Conservation (phyloP, 179 eudicot genomes). For the Spinacia oleracea region DNA sequence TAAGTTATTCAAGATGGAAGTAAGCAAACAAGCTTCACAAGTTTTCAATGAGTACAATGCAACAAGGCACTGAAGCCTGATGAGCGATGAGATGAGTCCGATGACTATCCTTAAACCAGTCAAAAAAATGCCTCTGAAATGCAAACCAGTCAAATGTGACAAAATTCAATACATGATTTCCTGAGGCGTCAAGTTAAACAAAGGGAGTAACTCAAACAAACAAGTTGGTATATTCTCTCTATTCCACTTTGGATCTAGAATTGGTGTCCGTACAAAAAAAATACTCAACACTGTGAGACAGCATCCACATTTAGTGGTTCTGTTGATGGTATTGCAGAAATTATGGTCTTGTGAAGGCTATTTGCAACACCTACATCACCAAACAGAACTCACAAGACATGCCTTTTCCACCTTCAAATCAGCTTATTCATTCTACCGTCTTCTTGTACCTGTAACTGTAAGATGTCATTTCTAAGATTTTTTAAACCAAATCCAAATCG, state of each 20-base stretch:
- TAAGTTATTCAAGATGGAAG: neutral
- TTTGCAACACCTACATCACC: neutral
- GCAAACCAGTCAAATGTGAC: neutral
- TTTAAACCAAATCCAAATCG: neutral
- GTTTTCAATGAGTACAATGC: neutral
- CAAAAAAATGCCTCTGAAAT: neutral
- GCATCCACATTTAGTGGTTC: neutral
- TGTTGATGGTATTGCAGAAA: neutral
- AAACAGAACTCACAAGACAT: too few relatives aligned
- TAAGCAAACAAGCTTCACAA: too few relatives aligned
- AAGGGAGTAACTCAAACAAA: neutral
- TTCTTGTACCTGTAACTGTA: neutral
- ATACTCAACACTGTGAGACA: neutral
- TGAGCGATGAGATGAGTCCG: too few relatives aligned
- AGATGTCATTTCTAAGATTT: neutral
- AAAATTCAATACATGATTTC: neutral
- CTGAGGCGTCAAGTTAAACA: neutral
- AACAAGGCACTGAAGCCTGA: neutral
- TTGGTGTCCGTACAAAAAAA: neutral
- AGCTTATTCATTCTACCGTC: constrained; percentile 2
- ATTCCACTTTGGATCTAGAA: neutral
- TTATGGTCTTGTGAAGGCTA: neutral
- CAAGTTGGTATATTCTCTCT: neutral
- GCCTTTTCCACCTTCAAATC: neutral
- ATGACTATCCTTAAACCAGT: too few relatives aligned